A percentile compares a stretch with the other conserved stretches of the same genome.
Conservation (phyloP, 192 early-diverging fungal genomes). For the Backusella luteola region DNA sequence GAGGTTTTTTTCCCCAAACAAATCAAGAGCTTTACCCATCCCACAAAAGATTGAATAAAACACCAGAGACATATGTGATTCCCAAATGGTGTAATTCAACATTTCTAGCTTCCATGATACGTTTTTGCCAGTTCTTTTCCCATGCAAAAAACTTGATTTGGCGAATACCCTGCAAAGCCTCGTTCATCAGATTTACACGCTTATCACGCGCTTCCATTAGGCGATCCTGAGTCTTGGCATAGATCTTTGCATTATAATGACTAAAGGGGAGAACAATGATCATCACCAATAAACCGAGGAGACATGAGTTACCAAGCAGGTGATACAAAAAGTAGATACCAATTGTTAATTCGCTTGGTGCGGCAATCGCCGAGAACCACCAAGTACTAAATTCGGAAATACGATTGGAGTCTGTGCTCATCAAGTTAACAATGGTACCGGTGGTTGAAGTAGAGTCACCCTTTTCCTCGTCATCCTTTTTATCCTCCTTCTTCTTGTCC, state of each 20-base stretch:
- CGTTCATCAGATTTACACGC: constrained; percentile 65
- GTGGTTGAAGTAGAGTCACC: constrained; percentile 35
- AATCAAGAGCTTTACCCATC: constrained; percentile 36
- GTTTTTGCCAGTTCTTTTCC: constrained; percentile 48
- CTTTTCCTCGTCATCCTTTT: constrained; percentile 29
- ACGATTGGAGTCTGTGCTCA: constrained; percentile 69
- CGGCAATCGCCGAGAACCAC: constrained; percentile 51
- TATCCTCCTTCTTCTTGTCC: constrained; percentile 19
- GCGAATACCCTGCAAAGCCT: constrained; percentile 77
- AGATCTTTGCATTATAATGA: constrained; percentile 34
- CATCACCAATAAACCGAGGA: constrained; percentile 71
- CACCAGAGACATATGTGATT: constrained; percentile 3
- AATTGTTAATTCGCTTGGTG: constrained; percentile 61
- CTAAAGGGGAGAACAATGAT: constrained; percentile 40
- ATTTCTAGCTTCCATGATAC: constrained; percentile 55
- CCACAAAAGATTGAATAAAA: constrained; percentile 23
- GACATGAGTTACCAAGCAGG: constrained; percentile 77
- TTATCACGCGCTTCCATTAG: constrained; percentile 70
- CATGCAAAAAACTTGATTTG: constrained; percentile 89
- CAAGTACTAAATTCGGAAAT: constrained; percentile 53
- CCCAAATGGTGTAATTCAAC: constrained; percentile 42
- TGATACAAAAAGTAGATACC: constrained; percentile 70
- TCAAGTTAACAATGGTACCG: constrained; percentile 74
- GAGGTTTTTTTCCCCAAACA: background rate
- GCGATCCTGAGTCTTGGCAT: constrained; percentile 49